These are phyloP conservation scores for Pholiota microspora DNA, from an alignment of 768 basidiomycete species.

Conservation along the genomic window DNA sequence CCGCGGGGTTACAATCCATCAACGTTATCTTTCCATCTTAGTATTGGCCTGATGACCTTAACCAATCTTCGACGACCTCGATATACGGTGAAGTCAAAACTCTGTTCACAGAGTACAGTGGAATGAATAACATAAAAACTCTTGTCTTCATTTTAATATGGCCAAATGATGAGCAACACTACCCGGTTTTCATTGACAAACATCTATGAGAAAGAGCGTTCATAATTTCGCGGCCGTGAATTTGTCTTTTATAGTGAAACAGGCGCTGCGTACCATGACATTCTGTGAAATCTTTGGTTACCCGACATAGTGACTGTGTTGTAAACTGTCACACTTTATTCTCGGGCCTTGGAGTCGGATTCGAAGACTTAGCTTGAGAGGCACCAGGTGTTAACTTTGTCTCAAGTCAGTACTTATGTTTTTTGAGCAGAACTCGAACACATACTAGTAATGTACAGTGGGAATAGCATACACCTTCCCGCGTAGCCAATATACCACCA, in stretches of 20 bases:
- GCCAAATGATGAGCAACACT: conserved; percentile 5
- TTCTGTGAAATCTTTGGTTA: not conserved
- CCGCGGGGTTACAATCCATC: not conserved
- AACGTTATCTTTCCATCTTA: not conserved
- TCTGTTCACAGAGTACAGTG: not conserved
- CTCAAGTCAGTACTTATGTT: too few species aligned
- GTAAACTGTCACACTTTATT: not conserved
- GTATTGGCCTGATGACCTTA: not conserved
- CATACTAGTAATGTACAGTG: too few species aligned
- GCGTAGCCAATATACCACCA: too few species aligned
- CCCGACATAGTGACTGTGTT: not conserved
- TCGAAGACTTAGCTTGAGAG: too few species aligned
- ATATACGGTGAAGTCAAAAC: not conserved
- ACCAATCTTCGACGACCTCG: not conserved
- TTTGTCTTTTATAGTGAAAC: too few species aligned
- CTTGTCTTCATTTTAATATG: conserved; percentile 13
- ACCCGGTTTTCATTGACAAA: conserved; percentile 30
- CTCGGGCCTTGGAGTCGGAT: too few species aligned
- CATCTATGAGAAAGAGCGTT: conserved; percentile 25
- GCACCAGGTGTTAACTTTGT: too few species aligned
- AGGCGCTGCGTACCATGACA: not conserved
- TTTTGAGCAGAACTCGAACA: too few species aligned
- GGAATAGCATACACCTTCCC: too few species aligned
- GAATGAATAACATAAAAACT: not conserved
- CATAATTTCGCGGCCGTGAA: not conserved